Percentiles rank a stretch among this genome's conserved stretches.
phyloP scores from a whole-genome alignment of 495 filamentous ascomycete species.

The Neurospora terricola region DNA sequence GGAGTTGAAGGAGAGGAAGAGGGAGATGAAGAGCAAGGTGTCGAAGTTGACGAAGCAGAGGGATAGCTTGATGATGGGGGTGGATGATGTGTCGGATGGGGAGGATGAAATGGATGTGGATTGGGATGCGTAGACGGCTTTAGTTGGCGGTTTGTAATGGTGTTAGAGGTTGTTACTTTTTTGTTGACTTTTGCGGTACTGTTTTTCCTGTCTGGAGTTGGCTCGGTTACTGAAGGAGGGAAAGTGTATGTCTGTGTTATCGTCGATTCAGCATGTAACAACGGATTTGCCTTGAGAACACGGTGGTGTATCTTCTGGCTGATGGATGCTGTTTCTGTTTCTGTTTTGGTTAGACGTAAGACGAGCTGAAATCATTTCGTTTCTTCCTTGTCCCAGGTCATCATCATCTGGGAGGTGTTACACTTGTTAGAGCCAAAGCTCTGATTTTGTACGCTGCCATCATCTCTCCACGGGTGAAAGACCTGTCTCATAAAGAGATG shows the following conservation, averaged over 20 bases:
- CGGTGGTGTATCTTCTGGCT: neutral
- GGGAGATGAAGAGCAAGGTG: constrained; percentile 1
- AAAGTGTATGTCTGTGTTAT: neutral
- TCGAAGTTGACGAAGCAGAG: neutral
- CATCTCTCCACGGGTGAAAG: neutral
- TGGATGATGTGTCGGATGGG: neutral
- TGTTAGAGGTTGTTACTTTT: neutral
- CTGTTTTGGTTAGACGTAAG: neutral
- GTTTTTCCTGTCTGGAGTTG: neutral
- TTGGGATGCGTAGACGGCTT: neutral
- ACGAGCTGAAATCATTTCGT: neutral
- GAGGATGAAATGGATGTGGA: neutral
- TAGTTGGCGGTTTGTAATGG: neutral
- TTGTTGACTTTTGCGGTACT: neutral
- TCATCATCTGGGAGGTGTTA: neutral
- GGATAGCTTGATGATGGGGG: neutral
- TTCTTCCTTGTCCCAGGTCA: neutral
- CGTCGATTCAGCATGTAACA: neutral
- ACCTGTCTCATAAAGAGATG: neutral
- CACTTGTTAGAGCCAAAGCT: neutral
- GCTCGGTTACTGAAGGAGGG: neutral
- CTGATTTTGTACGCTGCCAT: neutral
- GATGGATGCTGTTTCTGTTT: neutral
- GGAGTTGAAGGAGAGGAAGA: constrained; percentile 3
- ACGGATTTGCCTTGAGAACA: neutral